A percentile compares a stretch with the other conserved stretches of the same genome.
Conservation (phyloP, 2,329 filamentous ascomycete genomes). For the Aspergillus hiratsukae region DNA sequence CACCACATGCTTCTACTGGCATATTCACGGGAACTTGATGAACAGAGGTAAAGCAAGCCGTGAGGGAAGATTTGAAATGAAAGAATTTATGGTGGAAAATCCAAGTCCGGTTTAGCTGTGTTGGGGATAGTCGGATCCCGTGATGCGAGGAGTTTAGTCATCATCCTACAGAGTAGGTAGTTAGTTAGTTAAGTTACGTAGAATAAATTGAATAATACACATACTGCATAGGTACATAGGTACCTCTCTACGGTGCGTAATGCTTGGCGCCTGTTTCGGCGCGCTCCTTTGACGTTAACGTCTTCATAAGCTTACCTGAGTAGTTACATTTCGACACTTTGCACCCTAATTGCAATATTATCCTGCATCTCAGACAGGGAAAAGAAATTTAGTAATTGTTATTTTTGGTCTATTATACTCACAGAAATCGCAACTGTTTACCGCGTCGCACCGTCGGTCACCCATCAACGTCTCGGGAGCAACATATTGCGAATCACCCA, state of each 20-base stretch:
- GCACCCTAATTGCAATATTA: neutral
- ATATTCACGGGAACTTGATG: slow-evolving; percentile 7
- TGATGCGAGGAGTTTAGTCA: neutral
- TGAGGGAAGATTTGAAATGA: neutral
- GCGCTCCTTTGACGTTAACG: neutral
- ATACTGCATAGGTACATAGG: no score
- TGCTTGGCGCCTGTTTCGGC: neutral
- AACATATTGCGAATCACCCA: neutral
- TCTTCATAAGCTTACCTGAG: neutral
- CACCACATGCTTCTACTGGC: slow-evolving; percentile 11
- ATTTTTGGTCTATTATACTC: neutral
- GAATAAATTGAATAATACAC: no score
- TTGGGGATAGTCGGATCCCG: neutral
- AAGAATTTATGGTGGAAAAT: neutral
- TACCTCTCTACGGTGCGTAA: neutral
- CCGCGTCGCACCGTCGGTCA: neutral
- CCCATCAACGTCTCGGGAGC: neutral
- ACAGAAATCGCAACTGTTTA: neutral
- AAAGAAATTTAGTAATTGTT: neutral
- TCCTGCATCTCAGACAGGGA: neutral
- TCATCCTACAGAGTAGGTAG: neutral
- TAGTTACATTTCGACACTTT: neutral
- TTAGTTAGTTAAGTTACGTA: no score
- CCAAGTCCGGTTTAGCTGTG: neutral
- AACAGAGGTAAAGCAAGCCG: neutral